Conservation (phyloP, 768 basidiomycete genomes). For the Mrakia frigida region DNA sequence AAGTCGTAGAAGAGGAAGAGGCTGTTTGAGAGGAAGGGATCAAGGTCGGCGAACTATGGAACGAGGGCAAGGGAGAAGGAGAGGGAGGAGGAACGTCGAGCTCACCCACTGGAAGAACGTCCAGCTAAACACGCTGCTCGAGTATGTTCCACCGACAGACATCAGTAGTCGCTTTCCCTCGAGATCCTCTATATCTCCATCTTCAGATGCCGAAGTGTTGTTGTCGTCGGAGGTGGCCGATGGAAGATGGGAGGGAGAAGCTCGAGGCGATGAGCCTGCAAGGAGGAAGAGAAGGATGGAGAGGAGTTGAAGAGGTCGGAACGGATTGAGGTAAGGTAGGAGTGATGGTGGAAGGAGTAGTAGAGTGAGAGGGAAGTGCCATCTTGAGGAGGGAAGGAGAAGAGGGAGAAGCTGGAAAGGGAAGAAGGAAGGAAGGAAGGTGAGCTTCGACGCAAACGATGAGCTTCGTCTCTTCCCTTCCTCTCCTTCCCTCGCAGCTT, state of each 20-base stretch:
- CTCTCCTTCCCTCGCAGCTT: too few species aligned
- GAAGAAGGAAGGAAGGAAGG: not conserved
- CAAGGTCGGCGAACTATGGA: not conserved
- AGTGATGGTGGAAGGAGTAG: not conserved
- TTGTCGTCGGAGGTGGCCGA: not conserved
- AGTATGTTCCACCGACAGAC: not conserved
- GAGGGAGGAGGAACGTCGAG: not conserved
- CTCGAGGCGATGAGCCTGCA: not conserved
- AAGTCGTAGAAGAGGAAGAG: not conserved
- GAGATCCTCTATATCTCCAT: not conserved
- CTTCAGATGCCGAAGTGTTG: not conserved
- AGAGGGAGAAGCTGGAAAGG: not conserved
- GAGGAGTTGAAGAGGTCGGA: not conserved
- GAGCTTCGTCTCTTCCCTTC: not conserved
- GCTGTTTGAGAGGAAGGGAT: not conserved
- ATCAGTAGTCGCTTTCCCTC: not conserved
- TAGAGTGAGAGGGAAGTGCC: not conserved
- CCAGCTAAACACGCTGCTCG: conserved; percentile 2
- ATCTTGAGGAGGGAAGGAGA: not conserved
- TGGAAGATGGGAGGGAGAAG: not conserved
- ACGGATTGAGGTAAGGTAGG: not conserved
- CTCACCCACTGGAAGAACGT: conserved; percentile 23
- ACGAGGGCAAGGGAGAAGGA: not conserved
- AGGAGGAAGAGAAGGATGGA: not conserved
- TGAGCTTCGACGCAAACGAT: not conserved